Evolutionary conservation across 2,329 filamentous ascomycete genomes (phyloP).

Genomic region (Lasiodiplodia sp.): DNA sequence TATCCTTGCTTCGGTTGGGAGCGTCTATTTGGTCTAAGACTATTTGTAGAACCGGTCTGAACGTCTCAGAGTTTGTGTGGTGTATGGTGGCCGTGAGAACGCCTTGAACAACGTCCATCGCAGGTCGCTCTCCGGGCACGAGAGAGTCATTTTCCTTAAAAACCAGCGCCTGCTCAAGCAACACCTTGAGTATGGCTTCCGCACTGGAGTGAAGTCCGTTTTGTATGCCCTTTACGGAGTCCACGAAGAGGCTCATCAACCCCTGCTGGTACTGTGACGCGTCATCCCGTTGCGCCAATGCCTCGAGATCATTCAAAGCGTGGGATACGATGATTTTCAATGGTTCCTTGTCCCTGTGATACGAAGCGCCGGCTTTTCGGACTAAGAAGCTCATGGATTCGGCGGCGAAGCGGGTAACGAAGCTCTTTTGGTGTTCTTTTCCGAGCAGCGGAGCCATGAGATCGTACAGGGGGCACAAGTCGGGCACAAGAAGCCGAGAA

Average conservation of each 20-base stretch:
- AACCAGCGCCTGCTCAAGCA: conserved; percentile 50
- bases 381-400: conserved; percentile 95
- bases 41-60: conserved; percentile 70
- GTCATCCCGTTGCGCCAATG: conserved; percentile 61
- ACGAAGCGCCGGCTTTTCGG: conserved; percentile 82
- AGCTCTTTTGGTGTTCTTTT: conserved; percentile 79
- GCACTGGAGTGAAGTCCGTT: conserved; percentile 65
- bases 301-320: conserved; percentile 72
- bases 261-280: conserved; percentile 81
- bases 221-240: conserved; percentile 73
- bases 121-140: conserved; percentile 55
- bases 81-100: conserved; percentile 84
- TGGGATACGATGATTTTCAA: conserved; percentile 75
- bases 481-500: conserved; percentile 82
- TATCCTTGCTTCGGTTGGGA: not conserved
- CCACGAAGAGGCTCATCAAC: conserved; percentile 89
- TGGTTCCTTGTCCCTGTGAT: conserved; percentile 73
- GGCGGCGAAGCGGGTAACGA: conserved; percentile 90
- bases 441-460: conserved; percentile 86
- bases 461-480: conserved; percentile 83
- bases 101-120: conserved; percentile 72
- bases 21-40: conserved; percentile 49
- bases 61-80: conserved; percentile 76
- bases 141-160: conserved; percentile 33
- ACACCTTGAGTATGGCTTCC: conserved; percentile 58